Evolutionary conservation across 768 basidiomycete genomes (phyloP), one percentile per base, ranked within the genome.

Genomic region (Suillus luteus): DNA sequence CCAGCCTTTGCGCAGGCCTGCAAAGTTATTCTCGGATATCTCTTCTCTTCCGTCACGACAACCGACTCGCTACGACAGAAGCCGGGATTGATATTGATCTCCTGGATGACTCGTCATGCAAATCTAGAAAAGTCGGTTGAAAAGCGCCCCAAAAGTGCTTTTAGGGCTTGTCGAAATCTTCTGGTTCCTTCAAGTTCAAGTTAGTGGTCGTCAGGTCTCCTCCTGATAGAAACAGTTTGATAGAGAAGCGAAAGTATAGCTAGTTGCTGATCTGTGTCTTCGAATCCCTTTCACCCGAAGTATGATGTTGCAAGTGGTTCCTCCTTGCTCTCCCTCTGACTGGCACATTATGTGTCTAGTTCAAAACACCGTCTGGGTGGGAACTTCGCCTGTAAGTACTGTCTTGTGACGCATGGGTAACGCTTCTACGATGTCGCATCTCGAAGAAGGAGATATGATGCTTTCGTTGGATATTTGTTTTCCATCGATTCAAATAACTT

Each of bases 51-150:
- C 35, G 17, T 31, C 35, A 59, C 35, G 60, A 38, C 44, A 69
- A 24, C 51, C 55, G 55, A 46, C 22, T 40, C 15, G 11, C 46
- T 41, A 22, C 41, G 27, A 61, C 17, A 11, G 64, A 68, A 65
- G 61, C 52, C 54, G 64, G 64, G 61, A 58, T 17, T n/a, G 17
- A 46, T 48, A 58, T 17, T n/a, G 17, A 46, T 48, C 54, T 68
- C 52, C 22, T 55, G 33, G n/a, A 46, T 55, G 55, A 24, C 55
- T 57, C 37, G 15, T 10, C 37, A 35, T 1, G n/a, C 54, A 8
- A 15, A 37, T 55, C 31, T 33, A 54, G 31, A 54, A 54, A 19
- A 54, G 10, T 54, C 19, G 31, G 19, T 33, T 2, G 15, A 33
- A 22, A 55, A 38, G 35, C 15, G 37, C 22, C 37, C 55, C n/a